Base-by-base conservation (phyloP, 805 yeast species). In the Yamadazyma kitorensis region DNA sequence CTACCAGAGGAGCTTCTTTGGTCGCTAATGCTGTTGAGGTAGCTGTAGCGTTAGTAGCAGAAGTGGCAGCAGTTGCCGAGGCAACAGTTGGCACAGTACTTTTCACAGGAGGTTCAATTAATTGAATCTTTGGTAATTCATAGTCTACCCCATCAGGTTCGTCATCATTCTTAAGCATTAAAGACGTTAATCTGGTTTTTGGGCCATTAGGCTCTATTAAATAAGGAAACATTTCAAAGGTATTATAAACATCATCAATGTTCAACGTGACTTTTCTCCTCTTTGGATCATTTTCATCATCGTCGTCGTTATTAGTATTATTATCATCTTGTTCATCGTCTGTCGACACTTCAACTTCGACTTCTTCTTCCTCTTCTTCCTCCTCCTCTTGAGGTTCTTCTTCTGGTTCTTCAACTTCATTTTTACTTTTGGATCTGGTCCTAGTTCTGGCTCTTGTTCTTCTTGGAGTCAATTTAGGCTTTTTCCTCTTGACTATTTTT, bases 151-250 rank as follows among this genome's bases (percentile, higher is more conserved):
- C 31, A 42, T 61, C 84, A n/a, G 51, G 49, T 36, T 61, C 66
- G 41, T 61, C 83, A 49, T 82, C 89, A 54, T 82, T 82, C 22
- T 69, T 61, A 16, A 82, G 52, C 52, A 70, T 66, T 3, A 68
- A 70, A 31, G 64, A 60, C 7, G 74, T 56, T 13, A 84, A 54
- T 33, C 78, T 61, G 27, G 70, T 64, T 24, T 68, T 57, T 2
- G 87, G 76, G 5, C 87, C 86, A 42, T 74, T 66, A 3, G 85
- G 82, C 45, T 84, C 88, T 5, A 81, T 68, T 31, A 82, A 53
- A 53, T 78, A 82, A 1, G 93, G 93, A 28, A 73, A 70, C 43
- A 80, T 68, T 33, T 68, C 75, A 15, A 84, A 61, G 0, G 89
- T 72, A 42, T 82, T 82, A 51, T 68, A 69, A 49, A 84, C 48